Conservation (phyloP, 495 filamentous ascomycete species). For the Jackrogersella minutella region DNA sequence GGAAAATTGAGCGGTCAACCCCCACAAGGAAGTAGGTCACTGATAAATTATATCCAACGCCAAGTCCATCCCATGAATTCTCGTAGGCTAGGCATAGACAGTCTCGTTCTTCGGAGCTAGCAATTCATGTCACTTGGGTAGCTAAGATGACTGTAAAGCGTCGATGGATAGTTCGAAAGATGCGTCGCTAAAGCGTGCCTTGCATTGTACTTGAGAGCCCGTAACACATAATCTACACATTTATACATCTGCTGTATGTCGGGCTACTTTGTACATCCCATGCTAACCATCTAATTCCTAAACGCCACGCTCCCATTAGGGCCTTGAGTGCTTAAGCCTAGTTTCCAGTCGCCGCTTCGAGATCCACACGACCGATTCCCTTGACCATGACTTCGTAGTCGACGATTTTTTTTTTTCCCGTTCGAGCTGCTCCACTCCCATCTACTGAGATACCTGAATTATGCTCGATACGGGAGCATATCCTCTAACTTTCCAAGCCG, state of each 20-base stretch:
- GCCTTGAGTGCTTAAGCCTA: slow-evolving; percentile 14
- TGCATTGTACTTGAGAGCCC: slow-evolving; percentile 12
- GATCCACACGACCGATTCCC: neutral
- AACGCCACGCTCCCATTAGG: slow-evolving; percentile 39
- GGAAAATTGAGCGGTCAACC: too few species aligned
- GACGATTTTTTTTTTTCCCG: slow-evolving; percentile 11
- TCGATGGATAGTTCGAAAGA: neutral
- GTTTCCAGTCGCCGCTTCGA: slow-evolving; percentile 7
- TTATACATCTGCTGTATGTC: slow-evolving; percentile 34
- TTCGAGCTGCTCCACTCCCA: neutral
- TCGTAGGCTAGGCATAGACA: too few species aligned
- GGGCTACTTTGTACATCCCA: slow-evolving; percentile 39
- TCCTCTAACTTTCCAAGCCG: slow-evolving; percentile 60
- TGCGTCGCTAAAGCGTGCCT: slow-evolving; percentile 3
- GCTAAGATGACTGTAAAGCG: neutral
- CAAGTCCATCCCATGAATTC: too few species aligned
- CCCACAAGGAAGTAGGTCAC: too few species aligned
- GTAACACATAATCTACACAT: slow-evolving; percentile 33
- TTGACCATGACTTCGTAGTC: neutral
- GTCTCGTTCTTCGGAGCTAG: neutral
- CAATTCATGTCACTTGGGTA: neutral
- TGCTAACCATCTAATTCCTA: slow-evolving; percentile 33
- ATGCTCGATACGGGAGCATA: neutral
- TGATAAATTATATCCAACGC: too few species aligned
- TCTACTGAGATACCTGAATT: neutral